These are phyloP conservation scores for Saturnispora serradocipensis DNA, from an alignment of 805 yeast species.

Conservation along the genomic window DNA sequence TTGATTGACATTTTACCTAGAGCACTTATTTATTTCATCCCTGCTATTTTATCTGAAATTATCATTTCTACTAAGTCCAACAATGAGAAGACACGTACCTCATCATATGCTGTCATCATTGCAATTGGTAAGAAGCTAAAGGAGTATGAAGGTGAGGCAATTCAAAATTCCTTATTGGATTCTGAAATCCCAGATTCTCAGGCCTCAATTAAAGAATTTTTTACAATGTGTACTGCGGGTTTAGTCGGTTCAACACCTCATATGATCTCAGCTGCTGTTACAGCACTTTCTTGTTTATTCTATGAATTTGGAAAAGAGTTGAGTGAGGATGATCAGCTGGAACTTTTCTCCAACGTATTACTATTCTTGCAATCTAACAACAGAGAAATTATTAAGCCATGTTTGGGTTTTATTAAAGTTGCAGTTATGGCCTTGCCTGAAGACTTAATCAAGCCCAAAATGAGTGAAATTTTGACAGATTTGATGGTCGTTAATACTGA, in stretches of 20 bases:
- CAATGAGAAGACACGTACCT: constrained; percentile 83
- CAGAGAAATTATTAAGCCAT: constrained; percentile 88
- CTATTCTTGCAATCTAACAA: constrained; percentile 83
- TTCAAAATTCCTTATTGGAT: constrained; percentile 56
- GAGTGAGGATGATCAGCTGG: constrained; percentile 51
- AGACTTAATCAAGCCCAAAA: constrained; percentile 58
- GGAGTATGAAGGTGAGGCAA: constrained; percentile 45
- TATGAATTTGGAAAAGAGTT: constrained; percentile 74
- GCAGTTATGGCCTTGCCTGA: constrained; percentile 76
- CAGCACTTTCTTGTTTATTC: constrained; percentile 78
- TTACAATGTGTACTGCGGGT: constrained; percentile 94
- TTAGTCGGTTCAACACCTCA: constrained; percentile 88
- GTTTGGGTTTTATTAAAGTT: constrained; percentile 90
- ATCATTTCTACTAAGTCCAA: constrained; percentile 85
- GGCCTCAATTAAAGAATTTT: constrained; percentile 71
- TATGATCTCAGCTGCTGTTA: constrained; percentile 94
- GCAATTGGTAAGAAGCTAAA: constrained; percentile 75
- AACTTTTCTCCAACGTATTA: constrained; percentile 79
- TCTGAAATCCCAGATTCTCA: constrained; percentile 49
- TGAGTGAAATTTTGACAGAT: constrained; percentile 57
- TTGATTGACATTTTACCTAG: constrained; percentile 56
- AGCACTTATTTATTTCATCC: constrained; percentile 64
- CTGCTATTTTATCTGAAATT: constrained; percentile 75
- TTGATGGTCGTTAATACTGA: constrained; percentile 91
- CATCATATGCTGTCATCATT: constrained; percentile 66